These are phyloP conservation scores for Bolboschoenoplectus hybrid DNA, from an alignment of 202 grass and related monocot genomes.

Conservation along the genomic window DNA sequence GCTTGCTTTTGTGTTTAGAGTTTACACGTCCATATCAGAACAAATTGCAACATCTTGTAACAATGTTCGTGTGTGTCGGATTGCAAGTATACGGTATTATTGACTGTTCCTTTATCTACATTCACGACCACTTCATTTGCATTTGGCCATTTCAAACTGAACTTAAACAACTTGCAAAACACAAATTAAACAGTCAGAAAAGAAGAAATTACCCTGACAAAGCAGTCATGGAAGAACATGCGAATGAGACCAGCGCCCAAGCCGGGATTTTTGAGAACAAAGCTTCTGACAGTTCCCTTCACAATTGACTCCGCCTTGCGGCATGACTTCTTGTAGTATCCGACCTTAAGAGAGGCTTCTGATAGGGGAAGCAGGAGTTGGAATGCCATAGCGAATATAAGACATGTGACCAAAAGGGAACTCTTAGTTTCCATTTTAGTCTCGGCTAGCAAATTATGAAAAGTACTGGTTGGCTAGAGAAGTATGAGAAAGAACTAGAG, in stretches of 20 bases:
- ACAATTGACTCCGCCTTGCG: slow-evolving; percentile 46
- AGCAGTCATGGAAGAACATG: slow-evolving; percentile 84
- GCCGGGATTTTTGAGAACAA: background rate
- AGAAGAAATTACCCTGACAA: slow-evolving; percentile 54
- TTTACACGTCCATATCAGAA: too few relatives aligned
- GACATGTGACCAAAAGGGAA: slow-evolving; percentile 15
- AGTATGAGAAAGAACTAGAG: background rate
- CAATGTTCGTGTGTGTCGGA: too few relatives aligned
- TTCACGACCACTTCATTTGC: background rate
- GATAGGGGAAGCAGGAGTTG: slow-evolving; percentile 22
- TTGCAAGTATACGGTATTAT: background rate
- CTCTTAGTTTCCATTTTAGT: background rate
- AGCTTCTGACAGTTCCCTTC: slow-evolving; percentile 36
- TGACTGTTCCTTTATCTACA: background rate
- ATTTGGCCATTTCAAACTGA: background rate
- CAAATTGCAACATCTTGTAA: too few relatives aligned
- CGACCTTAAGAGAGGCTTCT: slow-evolving; percentile 38
- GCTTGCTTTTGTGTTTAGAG: too few relatives aligned
- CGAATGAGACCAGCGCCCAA: slow-evolving; percentile 67
- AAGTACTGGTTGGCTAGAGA: background rate
- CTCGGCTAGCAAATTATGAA: background rate
- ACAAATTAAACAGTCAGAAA: background rate
- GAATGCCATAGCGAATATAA: slow-evolving; percentile 24
- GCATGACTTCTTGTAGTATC: slow-evolving; percentile 49
- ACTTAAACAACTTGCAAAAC: background rate